Base-by-base conservation (phyloP, 345 rosid genomes). In the Eutrema yunnanense region DNA sequence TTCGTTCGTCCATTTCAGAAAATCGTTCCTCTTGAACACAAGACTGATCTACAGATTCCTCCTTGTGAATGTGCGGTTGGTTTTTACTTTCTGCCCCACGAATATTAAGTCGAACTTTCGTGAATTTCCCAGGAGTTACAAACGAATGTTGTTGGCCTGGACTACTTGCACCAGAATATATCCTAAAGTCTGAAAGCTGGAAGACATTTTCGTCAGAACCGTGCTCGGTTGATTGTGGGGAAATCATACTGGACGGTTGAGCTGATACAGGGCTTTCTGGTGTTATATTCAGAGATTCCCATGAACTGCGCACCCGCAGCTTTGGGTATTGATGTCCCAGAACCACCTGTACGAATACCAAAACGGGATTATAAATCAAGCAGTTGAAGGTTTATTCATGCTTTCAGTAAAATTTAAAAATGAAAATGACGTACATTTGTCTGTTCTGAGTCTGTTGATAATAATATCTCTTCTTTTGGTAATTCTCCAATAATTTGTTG, bases 241-340 rank as follows among this genome's bases (percentile, higher is more conserved):
- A 81, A 61, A 64, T 65, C 56, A 82, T 78, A 68, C 79, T 74
- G 52, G 77, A 79, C 36, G 81, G 83, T 62, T 80, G 85, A 42
- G 68, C 84, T 27, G 79, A 60, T 54, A 68, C 53, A 38, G 84
- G 81, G 65, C 82, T 75, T 53, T 78, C 81, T 46, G 86, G 76
- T 66, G 73, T 52, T 36, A 78, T 70, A 69, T 54, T 72, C 38
- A 79, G 88, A 62, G 81, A 83, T 64, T 80, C 89, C 87, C 87
- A 88, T 34, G 97, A 85, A 57, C 70, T 79, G 44, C 85, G 80
- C 76, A 95, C 83, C 29, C 87, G 84, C 72, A 90, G 73, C 76
- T 84, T 85, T 29, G 96, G 98, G 79, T 92, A 90, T 57, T 82
- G 86, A 72, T 66, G 59, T 49, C 81, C 83, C 57, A 74, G 68